A percentile compares a stretch with the other conserved stretches of the same genome.
Evolutionary conservation across 495 filamentous ascomycete species (phyloP).

Genomic region (Penicillium steckii): DNA sequence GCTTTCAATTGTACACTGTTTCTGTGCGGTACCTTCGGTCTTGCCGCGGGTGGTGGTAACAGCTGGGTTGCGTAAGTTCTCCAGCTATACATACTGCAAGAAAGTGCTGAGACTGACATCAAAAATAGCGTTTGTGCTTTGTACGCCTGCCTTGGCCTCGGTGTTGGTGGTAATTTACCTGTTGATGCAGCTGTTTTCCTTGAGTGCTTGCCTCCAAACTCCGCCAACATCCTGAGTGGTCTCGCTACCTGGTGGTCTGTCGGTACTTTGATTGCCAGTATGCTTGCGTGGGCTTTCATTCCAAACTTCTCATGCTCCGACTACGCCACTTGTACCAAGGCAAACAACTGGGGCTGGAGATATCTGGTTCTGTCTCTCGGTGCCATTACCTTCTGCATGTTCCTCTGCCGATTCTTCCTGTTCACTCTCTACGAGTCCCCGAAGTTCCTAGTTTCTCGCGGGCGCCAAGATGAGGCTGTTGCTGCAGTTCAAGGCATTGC

Average conservation of each 20-base stretch:
- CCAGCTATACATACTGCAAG: background rate
- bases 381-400: slow-evolving; percentile 61
- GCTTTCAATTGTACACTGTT: slow-evolving; percentile 53
- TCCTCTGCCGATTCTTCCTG: slow-evolving; percentile 60
- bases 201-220: slow-evolving; percentile 50
- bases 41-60: slow-evolving; percentile 41
- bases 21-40: slow-evolving; percentile 47
- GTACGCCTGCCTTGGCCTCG: slow-evolving; percentile 43
- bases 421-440: slow-evolving; percentile 60
- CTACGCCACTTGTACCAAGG: slow-evolving; percentile 46
- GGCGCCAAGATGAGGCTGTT: slow-evolving; percentile 63
- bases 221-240: slow-evolving; percentile 44
- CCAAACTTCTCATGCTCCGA: slow-evolving; percentile 36
- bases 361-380: slow-evolving; percentile 68
- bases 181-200: slow-evolving; percentile 51
- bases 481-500: slow-evolving; percentile 56
- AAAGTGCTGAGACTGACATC: background rate
- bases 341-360: slow-evolving; percentile 71
- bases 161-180: slow-evolving; percentile 52
- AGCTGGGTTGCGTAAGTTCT: slow-evolving; percentile 42
- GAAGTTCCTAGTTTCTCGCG: slow-evolving; percentile 68
- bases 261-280: slow-evolving; percentile 46
- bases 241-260: slow-evolving; percentile 55
- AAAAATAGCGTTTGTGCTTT: slow-evolving; percentile 31
- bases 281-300: slow-evolving; percentile 53